Conservation (phyloP, 768 basidiomycete species). For the Floccularia luteovirens region DNA sequence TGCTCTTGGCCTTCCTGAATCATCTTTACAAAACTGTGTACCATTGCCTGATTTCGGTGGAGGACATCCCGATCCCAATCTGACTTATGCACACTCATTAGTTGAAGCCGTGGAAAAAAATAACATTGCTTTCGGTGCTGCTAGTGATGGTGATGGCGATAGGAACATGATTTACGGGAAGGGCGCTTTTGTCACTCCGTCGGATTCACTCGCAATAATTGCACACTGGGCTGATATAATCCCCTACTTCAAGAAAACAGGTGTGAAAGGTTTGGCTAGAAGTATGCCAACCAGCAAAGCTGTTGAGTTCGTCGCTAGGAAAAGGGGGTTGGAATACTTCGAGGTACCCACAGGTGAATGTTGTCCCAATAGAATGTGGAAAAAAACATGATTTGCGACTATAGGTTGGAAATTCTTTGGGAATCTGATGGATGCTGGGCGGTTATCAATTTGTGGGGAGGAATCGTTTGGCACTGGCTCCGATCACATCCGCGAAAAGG, state of each 20-base stretch:
- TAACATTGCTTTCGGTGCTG: conserved; percentile 88
- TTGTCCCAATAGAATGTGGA: background rate
- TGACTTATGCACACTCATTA: conserved; percentile 93
- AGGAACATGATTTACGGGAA: conserved; percentile 99
- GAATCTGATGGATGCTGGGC: conserved; percentile 98
- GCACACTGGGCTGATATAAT: conserved; percentile 93
- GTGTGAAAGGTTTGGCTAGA: conserved; percentile 92
- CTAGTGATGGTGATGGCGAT: conserved; percentile 96
- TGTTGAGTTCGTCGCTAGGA: conserved; percentile 92
- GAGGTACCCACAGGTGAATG: conserved; percentile 90
- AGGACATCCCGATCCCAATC: conserved; percentile 96
- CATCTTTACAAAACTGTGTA: conserved; percentile 83
- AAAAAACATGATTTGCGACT: background rate
- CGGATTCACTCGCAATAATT: conserved; percentile 97
- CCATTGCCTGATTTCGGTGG: conserved; percentile 96
- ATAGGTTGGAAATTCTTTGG: conserved; percentile 99
- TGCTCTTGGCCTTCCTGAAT: conserved; percentile 70
- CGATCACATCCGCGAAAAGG: conserved; percentile 99
- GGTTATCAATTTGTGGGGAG: conserved; percentile 97
- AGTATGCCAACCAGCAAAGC: conserved; percentile 98
- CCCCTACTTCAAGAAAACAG: conserved; percentile 87
- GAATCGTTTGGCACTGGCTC: conserved; percentile 99
- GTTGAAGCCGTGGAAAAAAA: conserved; percentile 88
- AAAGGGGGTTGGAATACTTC: conserved; percentile 86
- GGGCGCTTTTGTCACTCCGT: conserved; percentile 96